These are phyloP conservation scores for Perkinsus chesapeaki DNA, from an alignment of 169 alveolate species.

Conservation along the genomic window DNA sequence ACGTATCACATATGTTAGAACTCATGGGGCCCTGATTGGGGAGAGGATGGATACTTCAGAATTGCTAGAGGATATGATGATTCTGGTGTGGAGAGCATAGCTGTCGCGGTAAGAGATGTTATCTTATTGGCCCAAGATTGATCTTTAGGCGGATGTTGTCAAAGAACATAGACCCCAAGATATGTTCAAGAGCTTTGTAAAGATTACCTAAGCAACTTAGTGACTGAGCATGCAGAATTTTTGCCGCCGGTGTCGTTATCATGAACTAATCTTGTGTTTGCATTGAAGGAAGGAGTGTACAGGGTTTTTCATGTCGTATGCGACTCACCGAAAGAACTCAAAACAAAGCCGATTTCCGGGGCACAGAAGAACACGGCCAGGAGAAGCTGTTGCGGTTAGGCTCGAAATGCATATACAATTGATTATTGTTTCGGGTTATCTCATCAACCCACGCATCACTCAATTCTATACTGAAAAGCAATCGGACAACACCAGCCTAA, in stretches of 20 bases:
- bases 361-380: too few relatives aligned
- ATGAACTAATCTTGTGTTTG: too few relatives aligned
- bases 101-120: slow-evolving; percentile 22
- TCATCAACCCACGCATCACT: too few relatives aligned
- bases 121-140: neutral
- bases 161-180: neutral
- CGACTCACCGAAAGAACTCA: too few relatives aligned
- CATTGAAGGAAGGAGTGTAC: neutral
- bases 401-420: too few relatives aligned
- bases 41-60: slow-evolving; percentile 50
- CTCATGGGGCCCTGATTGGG: slow-evolving; percentile 61
- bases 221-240: too few relatives aligned
- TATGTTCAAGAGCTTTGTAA: neutral
- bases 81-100: slow-evolving; percentile 21
- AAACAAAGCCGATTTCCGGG: too few relatives aligned
- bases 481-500: too few relatives aligned
- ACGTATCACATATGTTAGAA: slow-evolving; percentile 22
- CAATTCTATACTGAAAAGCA: too few relatives aligned
- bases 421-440: too few relatives aligned
- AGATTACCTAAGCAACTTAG: neutral
- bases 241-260: too few relatives aligned
- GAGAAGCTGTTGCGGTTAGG: too few relatives aligned
- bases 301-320: neutral
- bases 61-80: slow-evolving; percentile 33
- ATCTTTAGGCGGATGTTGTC: neutral